Evolutionary conservation across 2,329 filamentous ascomycete genomes (phyloP).

Genomic region (Fusarium paranaense): DNA sequence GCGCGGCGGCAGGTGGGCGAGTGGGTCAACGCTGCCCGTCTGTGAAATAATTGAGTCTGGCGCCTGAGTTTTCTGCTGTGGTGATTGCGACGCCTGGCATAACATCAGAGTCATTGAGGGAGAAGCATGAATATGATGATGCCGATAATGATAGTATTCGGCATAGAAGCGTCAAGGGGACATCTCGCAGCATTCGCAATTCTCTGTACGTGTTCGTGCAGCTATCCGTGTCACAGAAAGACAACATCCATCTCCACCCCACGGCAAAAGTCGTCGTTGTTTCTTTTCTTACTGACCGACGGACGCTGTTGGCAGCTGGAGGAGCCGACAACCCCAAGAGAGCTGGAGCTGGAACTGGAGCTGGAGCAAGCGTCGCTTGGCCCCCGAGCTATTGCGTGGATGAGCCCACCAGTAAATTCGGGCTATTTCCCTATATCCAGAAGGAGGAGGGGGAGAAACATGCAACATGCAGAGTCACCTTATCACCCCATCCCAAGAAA

Average conservation of each 20-base stretch:
- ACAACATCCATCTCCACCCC: constrained; percentile 8
- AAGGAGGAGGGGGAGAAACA: constrained; percentile 4
- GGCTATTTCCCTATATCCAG: constrained; percentile 6
- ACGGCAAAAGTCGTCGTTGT: background rate
- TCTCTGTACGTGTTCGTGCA: constrained; percentile 34
- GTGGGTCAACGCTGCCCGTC: constrained; percentile 3
- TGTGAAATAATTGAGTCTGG: background rate
- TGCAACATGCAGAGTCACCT: constrained; percentile 20
- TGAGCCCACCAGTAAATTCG: constrained; percentile 17
- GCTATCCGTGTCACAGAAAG: constrained; percentile 28
- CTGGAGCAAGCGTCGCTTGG: background rate
- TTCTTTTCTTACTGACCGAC: constrained; percentile 1
- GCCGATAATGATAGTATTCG: background rate
- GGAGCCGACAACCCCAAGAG: too few relatives aligned
- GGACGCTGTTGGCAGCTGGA: constrained; percentile 7
- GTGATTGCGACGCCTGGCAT: background rate
- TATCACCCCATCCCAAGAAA: constrained; percentile 22
- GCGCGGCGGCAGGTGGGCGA: constrained; percentile 14
- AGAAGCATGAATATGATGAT: background rate
- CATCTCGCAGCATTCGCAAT: background rate
- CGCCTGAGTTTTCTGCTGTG: constrained; percentile 3
- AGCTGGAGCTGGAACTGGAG: background rate
- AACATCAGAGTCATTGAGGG: constrained; percentile 4
- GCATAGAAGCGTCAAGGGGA: background rate
- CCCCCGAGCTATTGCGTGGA: constrained; percentile 3